Base-by-base conservation (phyloP, 108 stramenopile genomes). In the Bacterosira constricta region DNA sequence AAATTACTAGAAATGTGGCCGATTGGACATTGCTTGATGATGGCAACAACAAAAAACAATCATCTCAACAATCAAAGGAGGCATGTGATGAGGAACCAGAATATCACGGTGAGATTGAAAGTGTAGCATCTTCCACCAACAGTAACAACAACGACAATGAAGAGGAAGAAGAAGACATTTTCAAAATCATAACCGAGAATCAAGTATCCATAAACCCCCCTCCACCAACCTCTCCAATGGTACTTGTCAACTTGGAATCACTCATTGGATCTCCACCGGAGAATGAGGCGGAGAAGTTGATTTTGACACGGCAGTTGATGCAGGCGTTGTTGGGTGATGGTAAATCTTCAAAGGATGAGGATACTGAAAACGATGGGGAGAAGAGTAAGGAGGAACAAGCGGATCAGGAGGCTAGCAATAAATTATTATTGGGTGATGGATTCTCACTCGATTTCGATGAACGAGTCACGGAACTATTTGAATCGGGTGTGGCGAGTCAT, bases 381-480 rank as follows among this genome's bases (percentile, higher is more conserved):
- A 9, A 11, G 36, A 70, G 15, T 4, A 8, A 25, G 54, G 32
- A 50, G 63, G 20, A 3, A 65, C 54, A 37, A 13, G 57, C 20
- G 12, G 37, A 23, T 35, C 29, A 53, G 18, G 57, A 49, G 1
- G 15, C n/a, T 21, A 10, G 30, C 20, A 17, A 20, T 18, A 21
- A 17, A 18, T 4, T 3, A 23, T 30, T 8, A 9, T 26, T 54
- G 30, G 65, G 42, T 25, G 63, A 78, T 57, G 64, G 63, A 25
- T 17, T 71, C 20, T 77, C 75, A 15, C 66, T 71, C 25, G 46
- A 83, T 18, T 83, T 80, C 38, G 74, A 71, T 39, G 46, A 37
- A 39, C 50, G 80, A 55, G 58, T 69, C 11, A 58, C 45, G 50
- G 81, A 85, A 53, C 55, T 81, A 8, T 85, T 85, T 71, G 84